A percentile compares a stretch with the other conserved stretches of the same genome.
These are phyloP conservation scores for Rhizopus delemar DNA, from an alignment of 371 early-diverging fungal genomes.

Conservation along the genomic window DNA sequence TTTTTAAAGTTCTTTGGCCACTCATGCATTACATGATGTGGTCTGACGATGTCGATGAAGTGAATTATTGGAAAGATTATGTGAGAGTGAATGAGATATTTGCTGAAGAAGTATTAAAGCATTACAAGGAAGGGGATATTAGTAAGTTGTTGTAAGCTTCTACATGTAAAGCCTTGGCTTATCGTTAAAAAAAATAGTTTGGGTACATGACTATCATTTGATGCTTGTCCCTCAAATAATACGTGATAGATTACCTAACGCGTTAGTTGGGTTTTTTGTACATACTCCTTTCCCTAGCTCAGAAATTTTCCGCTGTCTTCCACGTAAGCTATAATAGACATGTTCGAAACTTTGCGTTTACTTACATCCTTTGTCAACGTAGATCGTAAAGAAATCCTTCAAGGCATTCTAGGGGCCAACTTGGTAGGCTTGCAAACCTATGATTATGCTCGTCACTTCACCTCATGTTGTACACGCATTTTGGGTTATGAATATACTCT, in stretches of 20 bases:
- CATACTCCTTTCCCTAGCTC: constrained; percentile 98
- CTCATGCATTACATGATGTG: constrained; percentile 95
- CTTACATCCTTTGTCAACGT: neutral
- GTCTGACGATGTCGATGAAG: constrained; percentile 76
- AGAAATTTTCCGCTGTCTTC: constrained; percentile 85
- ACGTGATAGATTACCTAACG: constrained; percentile 60
- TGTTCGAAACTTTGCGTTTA: too few relatives aligned
- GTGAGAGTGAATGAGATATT: constrained; percentile 85
- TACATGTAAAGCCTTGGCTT: constrained; percentile 75
- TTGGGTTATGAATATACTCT: constrained; percentile 86
- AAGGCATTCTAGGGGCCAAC: constrained; percentile 89
- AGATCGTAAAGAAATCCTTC: constrained; percentile 89
- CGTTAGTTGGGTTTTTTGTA: constrained; percentile 97
- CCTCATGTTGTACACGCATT: constrained; percentile 87
- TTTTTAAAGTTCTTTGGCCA: constrained; percentile 88
- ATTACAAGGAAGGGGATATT: constrained; percentile 84
- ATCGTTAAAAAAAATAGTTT: constrained; percentile 65
- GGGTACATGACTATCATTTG: constrained; percentile 99
- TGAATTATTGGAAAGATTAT: constrained; percentile 85
- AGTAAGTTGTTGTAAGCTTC: constrained; percentile 63
- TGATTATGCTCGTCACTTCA: constrained; percentile 95
- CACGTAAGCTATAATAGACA: constrained; percentile 70
- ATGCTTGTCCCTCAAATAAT: constrained; percentile 95
- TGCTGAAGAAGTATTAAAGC: constrained; percentile 73
- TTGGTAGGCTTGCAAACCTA: constrained; percentile 96